phyloP scores from a whole-genome alignment of 2,329 filamentous ascomycete genomes.

The Pseudogymnoascus sp. region DNA sequence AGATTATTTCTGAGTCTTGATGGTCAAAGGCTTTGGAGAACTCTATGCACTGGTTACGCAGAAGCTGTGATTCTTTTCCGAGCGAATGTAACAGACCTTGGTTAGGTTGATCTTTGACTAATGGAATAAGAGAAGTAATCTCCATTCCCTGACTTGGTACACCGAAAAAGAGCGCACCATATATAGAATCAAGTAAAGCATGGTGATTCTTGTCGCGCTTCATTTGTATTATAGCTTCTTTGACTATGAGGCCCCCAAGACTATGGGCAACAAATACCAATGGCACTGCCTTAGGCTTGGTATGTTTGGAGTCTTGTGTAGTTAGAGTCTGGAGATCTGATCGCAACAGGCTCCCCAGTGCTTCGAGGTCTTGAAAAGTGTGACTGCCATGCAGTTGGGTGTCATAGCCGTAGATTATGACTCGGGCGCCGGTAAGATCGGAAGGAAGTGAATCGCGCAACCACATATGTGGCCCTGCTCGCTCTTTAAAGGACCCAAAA shows the following conservation, averaged over 20 bases:
- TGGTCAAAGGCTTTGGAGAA: neutral
- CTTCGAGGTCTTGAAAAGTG: neutral
- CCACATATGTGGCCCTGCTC: conserved; percentile 10
- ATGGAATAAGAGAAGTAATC: conserved; percentile 18
- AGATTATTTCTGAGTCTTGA: conserved; percentile 18
- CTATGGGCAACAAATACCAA: conserved; percentile 16
- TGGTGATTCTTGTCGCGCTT: too few species aligned
- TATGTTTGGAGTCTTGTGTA: too few species aligned
- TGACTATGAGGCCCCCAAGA: conserved; percentile 16
- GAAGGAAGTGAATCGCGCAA: conserved; percentile 10
- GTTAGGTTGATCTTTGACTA: conserved; percentile 14
- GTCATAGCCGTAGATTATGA: conserved; percentile 26
- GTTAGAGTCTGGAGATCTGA: too few species aligned
- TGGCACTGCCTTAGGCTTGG: neutral
- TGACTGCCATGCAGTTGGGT: neutral
- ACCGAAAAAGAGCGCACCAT: conserved; percentile 19
- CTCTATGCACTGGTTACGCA: neutral
- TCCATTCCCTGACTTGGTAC: conserved; percentile 20
- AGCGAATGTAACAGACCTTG: conserved; percentile 1
- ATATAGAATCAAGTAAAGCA: neutral
- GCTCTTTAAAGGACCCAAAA: conserved; percentile 12
- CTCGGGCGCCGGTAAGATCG: conserved; percentile 19
- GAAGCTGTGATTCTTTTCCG: neutral
- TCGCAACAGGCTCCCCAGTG: neutral
- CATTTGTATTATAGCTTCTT: conserved; percentile 12